Percentiles rank a stretch among this genome's conserved stretches.
These are phyloP conservation scores for Pichia cephalocereana DNA, from an alignment of 805 yeast species.

Conservation along the genomic window DNA sequence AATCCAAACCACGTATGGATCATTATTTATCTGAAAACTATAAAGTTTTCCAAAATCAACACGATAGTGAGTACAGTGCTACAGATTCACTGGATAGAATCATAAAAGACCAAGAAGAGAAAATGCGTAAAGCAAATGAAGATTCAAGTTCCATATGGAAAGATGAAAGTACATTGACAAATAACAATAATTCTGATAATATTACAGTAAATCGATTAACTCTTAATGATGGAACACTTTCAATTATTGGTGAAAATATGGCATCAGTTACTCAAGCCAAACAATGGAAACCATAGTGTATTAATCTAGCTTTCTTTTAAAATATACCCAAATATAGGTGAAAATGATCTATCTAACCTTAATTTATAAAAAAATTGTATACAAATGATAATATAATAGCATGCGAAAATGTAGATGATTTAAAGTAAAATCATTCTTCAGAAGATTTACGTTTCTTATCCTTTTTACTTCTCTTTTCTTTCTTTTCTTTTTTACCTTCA, in stretches of 20 bases:
- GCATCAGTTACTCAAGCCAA: slow-evolving; percentile 1
- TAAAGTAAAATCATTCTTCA: background rate
- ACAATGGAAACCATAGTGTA: slow-evolving; percentile 1
- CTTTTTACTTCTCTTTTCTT: slow-evolving; percentile 16
- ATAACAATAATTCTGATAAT: background rate
- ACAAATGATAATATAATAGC: background rate
- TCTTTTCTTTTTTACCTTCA: slow-evolving; percentile 23
- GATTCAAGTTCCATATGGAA: background rate
- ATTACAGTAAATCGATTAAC: background rate
- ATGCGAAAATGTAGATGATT: no score
- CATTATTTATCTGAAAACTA: background rate
- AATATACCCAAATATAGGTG: background rate
- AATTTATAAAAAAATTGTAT: background rate
- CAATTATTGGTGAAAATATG: slow-evolving; percentile 3
- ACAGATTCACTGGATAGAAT: background rate
- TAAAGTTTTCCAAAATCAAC: background rate
- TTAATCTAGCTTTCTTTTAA: background rate
- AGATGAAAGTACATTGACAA: background rate
- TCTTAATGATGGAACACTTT: background rate
- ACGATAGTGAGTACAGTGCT: background rate
- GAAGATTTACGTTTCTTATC: slow-evolving; percentile 10
- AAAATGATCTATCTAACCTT: background rate
- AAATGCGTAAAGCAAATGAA: background rate
- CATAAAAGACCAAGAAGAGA: background rate
- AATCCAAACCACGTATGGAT: background rate